Percentiles rank a stretch among this genome's conserved stretches.
These are phyloP conservation scores for Mortierella hygrophila DNA, from an alignment of 192 early-diverging fungal genomes.

Conservation along the genomic window DNA sequence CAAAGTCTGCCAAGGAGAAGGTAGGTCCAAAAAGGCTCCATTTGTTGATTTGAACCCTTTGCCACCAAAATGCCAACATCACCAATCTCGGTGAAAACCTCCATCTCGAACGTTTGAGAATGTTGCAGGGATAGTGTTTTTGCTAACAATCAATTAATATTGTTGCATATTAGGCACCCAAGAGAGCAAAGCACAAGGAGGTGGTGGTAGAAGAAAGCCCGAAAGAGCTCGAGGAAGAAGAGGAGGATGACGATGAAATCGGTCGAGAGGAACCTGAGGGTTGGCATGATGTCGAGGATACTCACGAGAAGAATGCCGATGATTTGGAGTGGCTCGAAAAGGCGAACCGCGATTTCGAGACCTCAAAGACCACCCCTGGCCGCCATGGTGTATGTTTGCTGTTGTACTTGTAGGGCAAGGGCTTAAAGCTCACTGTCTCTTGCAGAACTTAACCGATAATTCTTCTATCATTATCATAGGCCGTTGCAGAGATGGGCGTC, in stretches of 20 bases:
- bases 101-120: neutral
- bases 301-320: neutral
- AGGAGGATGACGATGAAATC: constrained; percentile 17
- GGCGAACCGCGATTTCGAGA: constrained; percentile 22
- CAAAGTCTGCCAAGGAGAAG: constrained; percentile 26
- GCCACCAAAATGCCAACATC: constrained; percentile 20
- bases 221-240: constrained; percentile 22
- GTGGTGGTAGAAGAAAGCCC: constrained; percentile 4
- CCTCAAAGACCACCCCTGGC: constrained; percentile 16
- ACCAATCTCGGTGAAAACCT: neutral
- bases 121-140: neutral
- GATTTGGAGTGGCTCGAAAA: constrained; percentile 19
- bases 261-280: constrained; percentile 35
- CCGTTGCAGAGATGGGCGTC: constrained; percentile 72
- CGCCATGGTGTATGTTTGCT: constrained; percentile 28
- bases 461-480: constrained; percentile 19
- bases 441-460: too few species aligned
- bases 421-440: neutral
- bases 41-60: neutral
- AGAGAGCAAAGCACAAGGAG: constrained; percentile 17
- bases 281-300: constrained; percentile 8
- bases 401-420: neutral
- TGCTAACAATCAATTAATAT: neutral
- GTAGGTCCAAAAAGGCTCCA: constrained; percentile 2
- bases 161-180: neutral